Evolutionary conservation across 2,329 filamentous ascomycete species (phyloP).

Genomic region (Exophiala sideris): DNA sequence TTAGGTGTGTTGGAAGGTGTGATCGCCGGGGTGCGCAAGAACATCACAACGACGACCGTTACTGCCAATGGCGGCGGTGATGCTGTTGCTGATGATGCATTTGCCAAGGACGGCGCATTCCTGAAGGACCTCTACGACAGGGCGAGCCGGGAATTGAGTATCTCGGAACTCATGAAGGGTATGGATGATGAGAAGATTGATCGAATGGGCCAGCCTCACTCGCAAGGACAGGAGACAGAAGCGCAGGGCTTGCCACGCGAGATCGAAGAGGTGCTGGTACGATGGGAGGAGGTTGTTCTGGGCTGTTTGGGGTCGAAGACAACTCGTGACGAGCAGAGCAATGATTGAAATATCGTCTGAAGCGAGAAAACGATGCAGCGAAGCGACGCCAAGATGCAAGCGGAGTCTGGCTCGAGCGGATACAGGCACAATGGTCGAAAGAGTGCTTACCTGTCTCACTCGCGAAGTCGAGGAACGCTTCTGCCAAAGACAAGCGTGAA

Average conservation of each 20-base stretch:
- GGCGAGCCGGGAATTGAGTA: constrained; percentile 21
- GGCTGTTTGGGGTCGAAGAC: neutral
- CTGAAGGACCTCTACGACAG: constrained; percentile 12
- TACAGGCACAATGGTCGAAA: no score
- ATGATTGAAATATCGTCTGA: neutral
- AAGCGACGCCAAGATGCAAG: no score
- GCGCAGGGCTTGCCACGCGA: constrained; percentile 5
- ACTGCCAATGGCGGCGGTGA: neutral
- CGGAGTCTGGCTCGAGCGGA: no score
- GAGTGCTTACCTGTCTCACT: no score
- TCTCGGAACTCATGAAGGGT: constrained; percentile 20
- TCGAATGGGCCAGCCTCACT: neutral
- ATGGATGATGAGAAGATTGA: constrained; percentile 24
- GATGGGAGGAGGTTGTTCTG: constrained; percentile 21
- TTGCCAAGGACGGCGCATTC: neutral
- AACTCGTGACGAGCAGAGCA: neutral
- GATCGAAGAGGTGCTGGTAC: constrained; percentile 13
- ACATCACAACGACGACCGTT: neutral
- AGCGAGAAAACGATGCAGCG: no score
- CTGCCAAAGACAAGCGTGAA: no score
- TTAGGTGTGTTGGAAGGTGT: constrained; percentile 76
- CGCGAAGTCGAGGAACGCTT: no score
- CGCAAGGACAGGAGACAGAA: neutral
- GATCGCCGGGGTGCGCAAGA: constrained; percentile 31
- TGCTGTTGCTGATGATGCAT: neutral